Conservation (phyloP, 768 basidiomycete species). For the Mycena venus region DNA sequence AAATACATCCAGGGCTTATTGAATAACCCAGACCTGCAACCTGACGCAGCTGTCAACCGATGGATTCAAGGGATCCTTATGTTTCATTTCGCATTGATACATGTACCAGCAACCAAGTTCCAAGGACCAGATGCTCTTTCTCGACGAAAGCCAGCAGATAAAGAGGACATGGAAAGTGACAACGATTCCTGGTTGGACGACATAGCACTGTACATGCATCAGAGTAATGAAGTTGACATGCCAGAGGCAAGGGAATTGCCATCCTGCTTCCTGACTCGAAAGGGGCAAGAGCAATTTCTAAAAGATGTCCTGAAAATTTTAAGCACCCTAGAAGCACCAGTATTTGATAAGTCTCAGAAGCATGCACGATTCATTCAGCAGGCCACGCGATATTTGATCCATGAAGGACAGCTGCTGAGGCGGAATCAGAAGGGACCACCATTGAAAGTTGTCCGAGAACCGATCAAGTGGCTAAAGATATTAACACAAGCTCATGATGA, state of each 20-base stretch:
- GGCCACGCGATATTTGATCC: conserved; percentile 27
- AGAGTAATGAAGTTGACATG: neutral
- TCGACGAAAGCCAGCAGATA: neutral
- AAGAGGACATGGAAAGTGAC: neutral
- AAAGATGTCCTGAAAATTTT: conserved; percentile 22
- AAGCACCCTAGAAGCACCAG: conserved; percentile 9
- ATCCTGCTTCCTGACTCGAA: too few species aligned
- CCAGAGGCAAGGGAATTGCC: too few species aligned
- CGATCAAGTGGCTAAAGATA: too few species aligned
- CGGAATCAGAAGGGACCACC: conserved; percentile 1
- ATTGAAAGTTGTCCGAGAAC: too few species aligned
- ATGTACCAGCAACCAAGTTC: neutral
- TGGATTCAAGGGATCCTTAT: neutral
- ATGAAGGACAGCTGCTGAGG: conserved; percentile 25
- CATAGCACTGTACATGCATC: neutral
- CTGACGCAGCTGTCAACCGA: neutral
- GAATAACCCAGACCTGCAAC: neutral
- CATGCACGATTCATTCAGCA: conserved; percentile 20
- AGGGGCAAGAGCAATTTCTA: neutral
- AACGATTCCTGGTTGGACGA: neutral
- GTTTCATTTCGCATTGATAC: neutral
- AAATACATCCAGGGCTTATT: neutral
- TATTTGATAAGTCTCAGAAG: conserved; percentile 14
- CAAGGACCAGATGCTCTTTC: neutral
- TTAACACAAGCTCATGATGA: too few species aligned